Evolutionary conservation across 345 rosid species (phyloP).

Genomic region (Hypericum androsaemum): DNA sequence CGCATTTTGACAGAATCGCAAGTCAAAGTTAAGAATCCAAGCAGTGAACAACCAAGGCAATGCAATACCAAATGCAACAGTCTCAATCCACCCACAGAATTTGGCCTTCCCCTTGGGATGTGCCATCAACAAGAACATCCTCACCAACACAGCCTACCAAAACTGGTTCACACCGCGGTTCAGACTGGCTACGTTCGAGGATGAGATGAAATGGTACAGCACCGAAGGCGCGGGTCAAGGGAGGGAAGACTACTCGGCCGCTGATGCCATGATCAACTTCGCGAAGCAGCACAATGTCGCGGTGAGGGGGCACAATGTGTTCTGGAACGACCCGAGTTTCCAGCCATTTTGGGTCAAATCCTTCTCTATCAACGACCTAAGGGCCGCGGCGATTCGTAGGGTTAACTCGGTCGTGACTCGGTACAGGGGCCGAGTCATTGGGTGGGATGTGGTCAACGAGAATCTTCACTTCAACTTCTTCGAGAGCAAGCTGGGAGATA

Average conservation of each 20-base stretch:
- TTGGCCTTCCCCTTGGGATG: slow-evolving; percentile 55
- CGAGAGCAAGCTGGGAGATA: slow-evolving; percentile 45
- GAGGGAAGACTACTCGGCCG: slow-evolving; percentile 36
- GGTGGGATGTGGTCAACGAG: slow-evolving; percentile 80
- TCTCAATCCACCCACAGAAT: slow-evolving; percentile 31
- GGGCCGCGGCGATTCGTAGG: slow-evolving; percentile 26
- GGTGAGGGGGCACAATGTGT: slow-evolving; percentile 65
- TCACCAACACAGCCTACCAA: slow-evolving; percentile 39
- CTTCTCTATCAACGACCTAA: slow-evolving; percentile 25
- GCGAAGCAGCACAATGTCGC: slow-evolving; percentile 28
- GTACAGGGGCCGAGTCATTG: slow-evolving; percentile 45
- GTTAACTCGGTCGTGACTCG: slow-evolving; percentile 34
- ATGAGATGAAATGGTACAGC: slow-evolving; percentile 83
- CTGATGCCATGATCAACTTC: slow-evolving; percentile 52
- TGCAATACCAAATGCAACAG: slow-evolving; percentile 38
- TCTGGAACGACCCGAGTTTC: slow-evolving; percentile 50
- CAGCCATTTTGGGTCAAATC: slow-evolving; percentile 42
- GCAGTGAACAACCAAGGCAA: slow-evolving; percentile 37
- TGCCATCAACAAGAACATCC: slow-evolving; percentile 51
- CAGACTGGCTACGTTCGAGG: slow-evolving; percentile 43
- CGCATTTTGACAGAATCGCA: slow-evolving; percentile 25
- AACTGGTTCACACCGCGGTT: slow-evolving; percentile 72
- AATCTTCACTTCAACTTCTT: slow-evolving; percentile 44
- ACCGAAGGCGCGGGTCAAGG: slow-evolving; percentile 33
- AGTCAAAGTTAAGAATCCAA: slow-evolving; percentile 32